A percentile compares a stretch with the other conserved stretches of the same genome.
Evolutionary conservation across 805 yeast genomes (phyloP).

Genomic region (Candida chilensis): DNA sequence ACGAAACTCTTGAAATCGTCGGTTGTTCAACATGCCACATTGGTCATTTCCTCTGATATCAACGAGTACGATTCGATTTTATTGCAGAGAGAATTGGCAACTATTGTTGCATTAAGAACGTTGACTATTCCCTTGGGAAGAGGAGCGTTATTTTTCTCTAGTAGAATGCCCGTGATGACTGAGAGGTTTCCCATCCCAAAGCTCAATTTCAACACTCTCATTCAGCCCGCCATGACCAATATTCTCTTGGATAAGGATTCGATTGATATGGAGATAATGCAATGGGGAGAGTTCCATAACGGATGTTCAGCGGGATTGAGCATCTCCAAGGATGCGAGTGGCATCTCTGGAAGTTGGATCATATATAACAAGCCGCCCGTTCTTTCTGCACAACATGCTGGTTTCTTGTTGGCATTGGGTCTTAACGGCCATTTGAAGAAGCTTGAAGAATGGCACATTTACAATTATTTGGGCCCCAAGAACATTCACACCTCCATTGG

Average conservation of each 20-base stretch:
- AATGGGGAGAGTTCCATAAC: constrained; percentile 89
- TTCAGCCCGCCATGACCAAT: constrained; percentile 59
- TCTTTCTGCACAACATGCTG: constrained; percentile 82
- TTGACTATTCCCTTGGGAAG: constrained; percentile 72
- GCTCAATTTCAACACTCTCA: constrained; percentile 56
- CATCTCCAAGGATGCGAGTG: constrained; percentile 57
- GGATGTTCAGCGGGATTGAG: constrained; percentile 86
- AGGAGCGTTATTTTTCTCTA: constrained; percentile 61
- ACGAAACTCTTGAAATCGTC: constrained; percentile 66
- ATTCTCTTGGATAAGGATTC: constrained; percentile 49
- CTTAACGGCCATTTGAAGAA: constrained; percentile 77
- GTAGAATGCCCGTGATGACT: constrained; percentile 70
- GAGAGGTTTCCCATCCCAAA: constrained; percentile 78
- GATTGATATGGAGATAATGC: constrained; percentile 36
- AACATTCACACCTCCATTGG: constrained; percentile 82
- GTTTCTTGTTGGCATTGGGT: constrained; percentile 88
- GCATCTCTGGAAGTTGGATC: constrained; percentile 86
- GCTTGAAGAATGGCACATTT: constrained; percentile 94
- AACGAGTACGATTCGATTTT: constrained; percentile 49
- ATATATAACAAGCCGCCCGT: constrained; percentile 71
- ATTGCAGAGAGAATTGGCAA: constrained; percentile 50
- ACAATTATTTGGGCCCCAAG: constrained; percentile 86
- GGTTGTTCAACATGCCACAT: constrained; percentile 40
- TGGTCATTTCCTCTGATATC: constrained; percentile 24
- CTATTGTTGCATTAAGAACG: constrained; percentile 59